Evolutionary conservation across 768 basidiomycete species (phyloP).

Genomic region (Psilocybe cyanescens): DNA sequence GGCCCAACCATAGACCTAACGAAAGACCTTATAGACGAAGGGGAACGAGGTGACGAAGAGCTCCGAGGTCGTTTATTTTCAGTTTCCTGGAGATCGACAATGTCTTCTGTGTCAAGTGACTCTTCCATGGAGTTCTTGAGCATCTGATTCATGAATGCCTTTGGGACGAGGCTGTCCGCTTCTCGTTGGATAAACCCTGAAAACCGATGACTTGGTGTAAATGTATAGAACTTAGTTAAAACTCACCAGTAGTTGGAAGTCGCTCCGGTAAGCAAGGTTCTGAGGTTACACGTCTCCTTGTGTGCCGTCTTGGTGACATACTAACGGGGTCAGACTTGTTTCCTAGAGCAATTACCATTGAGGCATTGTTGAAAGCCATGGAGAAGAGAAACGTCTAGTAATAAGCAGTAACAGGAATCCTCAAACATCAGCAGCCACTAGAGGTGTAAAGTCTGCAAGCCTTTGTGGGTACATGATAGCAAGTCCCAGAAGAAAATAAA

Average conservation of each 20-base stretch:
- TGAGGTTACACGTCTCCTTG: slow-evolving; percentile 46
- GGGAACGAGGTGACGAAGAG: slow-evolving; percentile 27
- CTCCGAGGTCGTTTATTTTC: slow-evolving; percentile 19
- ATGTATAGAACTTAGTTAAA: not conserved
- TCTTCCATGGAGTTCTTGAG: slow-evolving; percentile 26
- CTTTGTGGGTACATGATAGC: not conserved
- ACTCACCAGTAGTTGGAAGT: slow-evolving; percentile 67
- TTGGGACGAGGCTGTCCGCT: slow-evolving; percentile 61
- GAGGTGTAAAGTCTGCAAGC: not conserved
- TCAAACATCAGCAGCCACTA: slow-evolving; percentile 4
- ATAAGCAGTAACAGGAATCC: not conserved
- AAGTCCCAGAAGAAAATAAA: not conserved
- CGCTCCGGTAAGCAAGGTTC: slow-evolving; percentile 68
- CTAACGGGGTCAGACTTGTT: slow-evolving; percentile 23
- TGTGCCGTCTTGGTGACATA: slow-evolving; percentile 12
- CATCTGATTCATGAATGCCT: slow-evolving; percentile 58
- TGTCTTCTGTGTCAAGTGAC: slow-evolving; percentile 27
- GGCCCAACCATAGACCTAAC: slow-evolving; percentile 28
- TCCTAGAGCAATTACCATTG: slow-evolving; percentile 37
- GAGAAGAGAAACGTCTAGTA: not conserved
- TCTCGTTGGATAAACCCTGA: slow-evolving; percentile 71
- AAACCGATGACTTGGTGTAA: slow-evolving; percentile 1
- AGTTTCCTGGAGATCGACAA: slow-evolving; percentile 19
- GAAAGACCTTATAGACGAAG: slow-evolving; percentile 37
- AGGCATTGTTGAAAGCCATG: slow-evolving; percentile 61